A percentile compares a stretch with the other conserved stretches of the same genome.
phyloP scores from a whole-genome alignment of 2,329 filamentous ascomycete species.

The Clarireedia monteithiana region DNA sequence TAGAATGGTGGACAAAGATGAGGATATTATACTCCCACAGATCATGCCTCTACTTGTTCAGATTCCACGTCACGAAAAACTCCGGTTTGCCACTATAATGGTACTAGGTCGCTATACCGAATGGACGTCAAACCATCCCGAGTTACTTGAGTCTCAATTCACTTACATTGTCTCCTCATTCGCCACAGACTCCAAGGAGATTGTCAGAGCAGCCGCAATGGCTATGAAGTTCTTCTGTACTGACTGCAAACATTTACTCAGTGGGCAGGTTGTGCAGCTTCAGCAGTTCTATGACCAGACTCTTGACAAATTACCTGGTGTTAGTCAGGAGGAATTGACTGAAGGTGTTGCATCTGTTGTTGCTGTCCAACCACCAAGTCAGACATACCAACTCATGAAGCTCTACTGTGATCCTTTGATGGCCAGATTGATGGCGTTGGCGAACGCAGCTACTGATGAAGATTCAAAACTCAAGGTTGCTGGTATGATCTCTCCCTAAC shows the following conservation, averaged over 20 bases:
- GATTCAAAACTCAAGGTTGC: constrained; percentile 80
- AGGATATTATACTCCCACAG: constrained; percentile 78
- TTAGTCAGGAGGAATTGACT: constrained; percentile 91
- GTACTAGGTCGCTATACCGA: constrained; percentile 93
- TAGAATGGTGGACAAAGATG: constrained; percentile 86
- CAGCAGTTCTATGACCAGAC: constrained; percentile 90
- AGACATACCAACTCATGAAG: constrained; percentile 80
- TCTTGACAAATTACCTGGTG: constrained; percentile 73
- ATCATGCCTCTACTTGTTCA: constrained; percentile 90
- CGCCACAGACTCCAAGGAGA: constrained; percentile 79
- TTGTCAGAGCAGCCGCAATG: constrained; percentile 83
- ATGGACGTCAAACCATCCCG: constrained; percentile 91
- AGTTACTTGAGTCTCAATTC: constrained; percentile 86
- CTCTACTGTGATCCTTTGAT: constrained; percentile 90
- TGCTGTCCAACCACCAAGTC: constrained; percentile 71
- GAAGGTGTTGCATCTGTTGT: constrained; percentile 92
- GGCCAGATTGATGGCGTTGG: constrained; percentile 75
- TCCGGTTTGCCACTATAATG: constrained; percentile 98
- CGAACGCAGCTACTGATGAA: constrained; percentile 76
- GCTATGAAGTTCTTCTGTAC: constrained; percentile 96
- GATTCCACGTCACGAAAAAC: constrained; percentile 91
- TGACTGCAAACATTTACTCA: constrained; percentile 82
- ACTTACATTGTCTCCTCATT: constrained; percentile 95
- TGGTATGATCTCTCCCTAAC: constrained; percentile 40
- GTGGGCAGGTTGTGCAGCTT: constrained; percentile 74